Conservation (phyloP, 371 early-diverging fungal genomes). For the Phascolomyces articulosus region DNA sequence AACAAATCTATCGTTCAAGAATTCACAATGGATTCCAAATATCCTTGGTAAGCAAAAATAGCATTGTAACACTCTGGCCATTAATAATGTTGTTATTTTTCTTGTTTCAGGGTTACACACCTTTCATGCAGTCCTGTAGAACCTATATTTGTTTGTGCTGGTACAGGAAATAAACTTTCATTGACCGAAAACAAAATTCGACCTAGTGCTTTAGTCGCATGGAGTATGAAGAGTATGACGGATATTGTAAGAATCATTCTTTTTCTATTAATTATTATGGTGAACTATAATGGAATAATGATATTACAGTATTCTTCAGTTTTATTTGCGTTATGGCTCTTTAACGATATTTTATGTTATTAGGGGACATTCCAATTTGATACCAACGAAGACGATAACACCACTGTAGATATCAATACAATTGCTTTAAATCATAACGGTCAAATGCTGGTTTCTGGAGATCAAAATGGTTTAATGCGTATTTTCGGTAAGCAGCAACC, state of each 20-base stretch:
- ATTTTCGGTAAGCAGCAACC: constrained; percentile 56
- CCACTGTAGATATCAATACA: constrained; percentile 48
- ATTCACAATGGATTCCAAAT: constrained; percentile 54
- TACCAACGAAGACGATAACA: constrained; percentile 22
- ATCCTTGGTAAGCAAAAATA: constrained; percentile 48
- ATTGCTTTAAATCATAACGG: constrained; percentile 70
- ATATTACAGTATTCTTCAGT: too few relatives aligned
- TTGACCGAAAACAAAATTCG: constrained; percentile 13
- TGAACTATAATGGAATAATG: too few relatives aligned
- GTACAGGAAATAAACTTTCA: constrained; percentile 36
- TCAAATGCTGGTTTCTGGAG: constrained; percentile 63
- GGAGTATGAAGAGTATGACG: constrained; percentile 66
- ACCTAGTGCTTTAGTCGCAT: constrained; percentile 53
- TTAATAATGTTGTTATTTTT: not conserved
- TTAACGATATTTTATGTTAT: not conserved
- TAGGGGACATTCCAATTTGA: constrained; percentile 37
- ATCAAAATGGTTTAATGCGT: constrained; percentile 55
- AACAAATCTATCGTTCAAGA: constrained; percentile 63
- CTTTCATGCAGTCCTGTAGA: constrained; percentile 64
- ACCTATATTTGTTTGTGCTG: constrained; percentile 58
- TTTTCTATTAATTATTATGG: too few relatives aligned
- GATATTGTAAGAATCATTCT: constrained; percentile 48
- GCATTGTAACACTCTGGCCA: not conserved
- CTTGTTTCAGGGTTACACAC: constrained; percentile 46
- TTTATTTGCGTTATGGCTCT: too few relatives aligned